Evolutionary conservation across 371 early-diverging fungal genomes (phyloP).

Genomic region (Apophysomyces trapeziformis): DNA sequence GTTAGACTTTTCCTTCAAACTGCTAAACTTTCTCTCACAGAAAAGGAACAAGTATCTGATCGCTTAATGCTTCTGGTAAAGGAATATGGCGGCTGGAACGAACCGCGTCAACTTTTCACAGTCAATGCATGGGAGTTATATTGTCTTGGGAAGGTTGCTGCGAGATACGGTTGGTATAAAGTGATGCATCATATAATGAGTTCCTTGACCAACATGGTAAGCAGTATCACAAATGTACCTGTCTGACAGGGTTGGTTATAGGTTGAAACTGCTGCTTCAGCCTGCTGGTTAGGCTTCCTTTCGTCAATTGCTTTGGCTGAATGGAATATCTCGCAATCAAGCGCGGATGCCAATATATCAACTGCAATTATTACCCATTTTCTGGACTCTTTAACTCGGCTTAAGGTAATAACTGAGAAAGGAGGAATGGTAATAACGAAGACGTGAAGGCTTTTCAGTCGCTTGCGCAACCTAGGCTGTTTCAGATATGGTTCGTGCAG

Average conservation of each 20-base stretch:
- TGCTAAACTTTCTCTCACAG: neutral
- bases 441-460: slow-evolving; percentile 33
- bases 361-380: slow-evolving; percentile 21
- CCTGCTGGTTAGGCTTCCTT: slow-evolving; percentile 37
- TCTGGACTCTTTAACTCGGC: slow-evolving; percentile 14
- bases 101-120: slow-evolving; percentile 12
- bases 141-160: slow-evolving; percentile 42
- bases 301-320: slow-evolving; percentile 37
- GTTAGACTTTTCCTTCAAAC: slow-evolving; percentile 33
- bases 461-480: slow-evolving; percentile 21
- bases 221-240: neutral
- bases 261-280: slow-evolving; percentile 36
- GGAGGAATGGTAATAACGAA: neutral
- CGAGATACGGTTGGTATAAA: slow-evolving; percentile 35
- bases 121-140: slow-evolving; percentile 41
- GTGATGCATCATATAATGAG: slow-evolving; percentile 34
- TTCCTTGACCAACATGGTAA: slow-evolving; percentile 30
- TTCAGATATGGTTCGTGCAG: slow-evolving; percentile 38
- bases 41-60: slow-evolving; percentile 12
- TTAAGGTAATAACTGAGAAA: slow-evolving; percentile 23
- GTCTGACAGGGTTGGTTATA: neutral
- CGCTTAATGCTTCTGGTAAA: slow-evolving; percentile 11
- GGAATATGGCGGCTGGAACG: slow-evolving; percentile 34
- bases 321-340: slow-evolving; percentile 12
- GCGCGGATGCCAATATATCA: neutral